Percentiles rank a stretch among this genome's conserved stretches.
Conservation (phyloP, 208 protist genomes). For the Acanthamoeba sp. region DNA sequence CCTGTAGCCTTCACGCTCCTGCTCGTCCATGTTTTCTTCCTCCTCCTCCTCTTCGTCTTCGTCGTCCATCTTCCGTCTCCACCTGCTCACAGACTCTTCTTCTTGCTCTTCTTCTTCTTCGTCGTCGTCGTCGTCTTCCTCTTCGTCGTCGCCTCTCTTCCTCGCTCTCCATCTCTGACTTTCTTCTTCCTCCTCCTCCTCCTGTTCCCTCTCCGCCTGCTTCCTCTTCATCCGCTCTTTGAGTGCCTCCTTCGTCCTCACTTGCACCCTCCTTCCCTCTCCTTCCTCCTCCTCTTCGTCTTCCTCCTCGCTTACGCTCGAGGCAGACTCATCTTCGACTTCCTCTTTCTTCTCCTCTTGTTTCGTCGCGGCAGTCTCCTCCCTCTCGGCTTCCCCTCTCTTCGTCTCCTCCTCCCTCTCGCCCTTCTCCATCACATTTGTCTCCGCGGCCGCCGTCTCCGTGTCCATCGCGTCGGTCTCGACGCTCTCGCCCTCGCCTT, state of each 20-base stretch:
- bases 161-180: not conserved
- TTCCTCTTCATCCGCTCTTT: not conserved
- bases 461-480: not conserved
- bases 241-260: not conserved
- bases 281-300: not conserved
- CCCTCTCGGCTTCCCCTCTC: not conserved
- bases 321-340: not conserved
- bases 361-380: not conserved
- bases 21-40: not conserved
- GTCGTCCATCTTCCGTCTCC: not conserved
- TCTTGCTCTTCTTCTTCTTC: not conserved
- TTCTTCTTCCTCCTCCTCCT: not conserved
- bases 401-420: not conserved
- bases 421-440: not conserved
- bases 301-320: not conserved
- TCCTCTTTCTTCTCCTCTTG: not conserved
- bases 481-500: not conserved
- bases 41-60: not conserved
- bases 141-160: not conserved
- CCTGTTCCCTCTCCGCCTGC: not conserved
- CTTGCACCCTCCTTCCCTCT: too few relatives aligned
- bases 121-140: not conserved
- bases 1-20: not conserved
- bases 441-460: not conserved
- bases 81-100: not conserved